Base-by-base conservation (phyloP, 108 stramenopile species). In the Pseudonitzschia delicatissima region DNA sequence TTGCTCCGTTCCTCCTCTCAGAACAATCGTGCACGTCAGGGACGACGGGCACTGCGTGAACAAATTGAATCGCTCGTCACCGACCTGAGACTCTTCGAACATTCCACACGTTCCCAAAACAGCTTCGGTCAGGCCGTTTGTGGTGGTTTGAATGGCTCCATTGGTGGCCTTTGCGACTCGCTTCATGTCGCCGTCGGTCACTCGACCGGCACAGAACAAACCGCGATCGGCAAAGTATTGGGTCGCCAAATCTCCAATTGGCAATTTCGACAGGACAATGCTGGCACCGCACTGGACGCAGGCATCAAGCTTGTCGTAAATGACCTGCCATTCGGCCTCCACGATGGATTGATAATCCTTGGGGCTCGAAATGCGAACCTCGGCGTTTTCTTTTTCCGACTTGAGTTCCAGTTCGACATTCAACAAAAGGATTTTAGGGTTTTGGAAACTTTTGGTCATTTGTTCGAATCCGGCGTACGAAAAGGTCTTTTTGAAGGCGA, bases 401-500 rank as follows among this genome's bases (percentile, higher is more conserved):
- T 99, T 99, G 62, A 99, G 83, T 82, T 99, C 99, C 59, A 99
- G 81, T 76, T 99, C 99, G 50, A 99, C 97, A 71, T 98, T 98
- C 48, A 99, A 83, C 45, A 98, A 68, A 28, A 99, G 69, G 29
- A 99, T 77, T 57, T 93, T 92, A 3, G 98, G 96, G 73, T 95
- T 76, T 7, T 62, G 59, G 71, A 98, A 98, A 57, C 79, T 67
- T 82, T 99, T 99, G 39, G 97, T 96, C 96, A 98, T 97, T 87
- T 99, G 99, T 82, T 99, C 99, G 77, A 98, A 98, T 15, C 99
- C 99, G 8, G 99, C 99, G 65, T 99, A 99, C 32, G 87, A 86
- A 78, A 99, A 99, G 9, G 99, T 99, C 80, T 98, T 98, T 76
- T 95, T 92, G 89, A 99, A 99, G 11, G 99, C 99, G n/a, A 99